Conservation (phyloP, 352 stramenopile species). For the Phytopythium delawarense region DNA sequence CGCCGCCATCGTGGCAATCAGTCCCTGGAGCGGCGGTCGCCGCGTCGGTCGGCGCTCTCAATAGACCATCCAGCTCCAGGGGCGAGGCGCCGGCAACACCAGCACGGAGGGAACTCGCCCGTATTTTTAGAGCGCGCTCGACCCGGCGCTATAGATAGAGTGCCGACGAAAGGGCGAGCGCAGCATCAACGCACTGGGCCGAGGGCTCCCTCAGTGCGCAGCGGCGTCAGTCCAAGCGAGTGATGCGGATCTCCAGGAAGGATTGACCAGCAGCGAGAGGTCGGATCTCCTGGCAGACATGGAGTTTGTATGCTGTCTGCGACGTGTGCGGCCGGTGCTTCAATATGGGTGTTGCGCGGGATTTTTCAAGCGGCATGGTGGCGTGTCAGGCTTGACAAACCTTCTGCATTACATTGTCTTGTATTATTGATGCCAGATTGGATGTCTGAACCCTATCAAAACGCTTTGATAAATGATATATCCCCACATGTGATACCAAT, state of each 20-base stretch:
- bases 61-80: not conserved
- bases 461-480: not conserved
- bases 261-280: no score
- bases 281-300: no score
- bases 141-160: not conserved
- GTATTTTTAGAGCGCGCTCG: not conserved
- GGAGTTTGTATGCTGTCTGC: no score
- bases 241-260: no score
- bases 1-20: constrained; percentile 15
- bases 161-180: not conserved
- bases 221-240: no score
- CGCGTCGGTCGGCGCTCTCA: not conserved
- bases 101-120: not conserved
- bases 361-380: not conserved
- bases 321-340: no score
- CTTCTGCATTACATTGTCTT: not conserved
- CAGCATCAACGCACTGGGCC: not conserved
- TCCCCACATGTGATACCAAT: no score
- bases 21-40: not conserved
- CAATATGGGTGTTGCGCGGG: not conserved
- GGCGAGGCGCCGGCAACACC: not conserved
- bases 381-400: not conserved
- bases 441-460: not conserved
- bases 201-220: no score
- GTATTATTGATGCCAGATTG: not conserved